These are phyloP conservation scores for Thermoascus crustaceus DNA, from an alignment of 2,329 filamentous ascomycete genomes.

Conservation along the genomic window DNA sequence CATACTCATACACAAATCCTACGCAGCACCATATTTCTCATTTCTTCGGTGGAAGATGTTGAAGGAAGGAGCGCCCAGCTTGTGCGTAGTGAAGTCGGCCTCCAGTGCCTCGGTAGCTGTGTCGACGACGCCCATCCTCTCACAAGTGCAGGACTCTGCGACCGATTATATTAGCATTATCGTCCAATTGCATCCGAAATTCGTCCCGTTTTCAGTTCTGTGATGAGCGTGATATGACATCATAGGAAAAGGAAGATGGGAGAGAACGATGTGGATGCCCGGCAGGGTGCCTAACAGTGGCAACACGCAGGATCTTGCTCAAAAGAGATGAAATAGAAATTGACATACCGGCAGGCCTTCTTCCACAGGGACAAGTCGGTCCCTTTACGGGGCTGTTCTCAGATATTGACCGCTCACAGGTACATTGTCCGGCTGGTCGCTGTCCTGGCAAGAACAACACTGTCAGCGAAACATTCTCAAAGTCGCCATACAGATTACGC, in stretches of 20 bases:
- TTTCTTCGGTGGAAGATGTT: background rate
- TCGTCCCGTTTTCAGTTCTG: background rate
- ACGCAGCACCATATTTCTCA: background rate
- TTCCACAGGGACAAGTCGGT: slow-evolving; percentile 66
- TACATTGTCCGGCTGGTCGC: slow-evolving; percentile 71
- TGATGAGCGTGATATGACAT: slow-evolving; percentile 1
- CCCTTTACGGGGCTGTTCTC: slow-evolving; percentile 61
- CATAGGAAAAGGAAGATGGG: background rate
- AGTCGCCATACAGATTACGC: slow-evolving; percentile 12
- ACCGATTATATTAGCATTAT: background rate
- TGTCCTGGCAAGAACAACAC: slow-evolving; percentile 39
- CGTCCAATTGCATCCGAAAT: slow-evolving; percentile 7
- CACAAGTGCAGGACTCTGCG: slow-evolving; percentile 69
- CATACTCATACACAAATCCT: background rate
- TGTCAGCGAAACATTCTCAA: slow-evolving; percentile 2
- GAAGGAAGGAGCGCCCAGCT: background rate
- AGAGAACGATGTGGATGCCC: slow-evolving; percentile 5
- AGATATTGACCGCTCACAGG: slow-evolving; percentile 60
- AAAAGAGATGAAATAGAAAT: background rate
- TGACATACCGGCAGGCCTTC: slow-evolving; percentile 59
- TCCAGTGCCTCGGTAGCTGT: slow-evolving; percentile 55
- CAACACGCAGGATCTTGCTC: no score
- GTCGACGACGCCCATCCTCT: slow-evolving; percentile 58
- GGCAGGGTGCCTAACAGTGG: no score
- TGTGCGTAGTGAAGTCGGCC: slow-evolving; percentile 76